Evolutionary conservation across 176 grass and related monocot species (phyloP), one percentile per base, ranked within the genome.

Genomic region (Musa troglodytarum): DNA sequence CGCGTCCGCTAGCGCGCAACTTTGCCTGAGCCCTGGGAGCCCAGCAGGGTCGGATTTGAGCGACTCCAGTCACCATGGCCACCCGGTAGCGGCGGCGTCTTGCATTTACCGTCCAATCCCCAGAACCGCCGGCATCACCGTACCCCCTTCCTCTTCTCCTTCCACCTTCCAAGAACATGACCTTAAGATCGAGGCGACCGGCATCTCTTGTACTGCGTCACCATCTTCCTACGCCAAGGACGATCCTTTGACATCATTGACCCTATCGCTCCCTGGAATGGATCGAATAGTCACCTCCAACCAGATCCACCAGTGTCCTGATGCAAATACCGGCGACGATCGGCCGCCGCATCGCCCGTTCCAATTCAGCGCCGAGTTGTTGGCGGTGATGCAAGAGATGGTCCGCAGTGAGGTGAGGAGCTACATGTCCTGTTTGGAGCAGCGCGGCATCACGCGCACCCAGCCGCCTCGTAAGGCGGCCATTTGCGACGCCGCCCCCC

Each of bases 341-440:
- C 74, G 11, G 0, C 57, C 17, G 57, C 57, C 17, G 57, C 57
- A 4, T 3, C 16, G 14, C 8, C 24, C 29, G 16, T 75, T 81
- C 50, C 79, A 77, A 0, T 92, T 89, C 68, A 83, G 14, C 57
- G 17, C 57, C 15, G 87, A 96, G 50, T 87, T 92, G 75, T 65
- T 89, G 69, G 61, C 83, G 0, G 79, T 88, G 87, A 87, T 96
- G 89, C 87, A 89, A 68, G 89, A 89, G 69, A 96, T 96, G 92
- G 88, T 96, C 80, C 89, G 89, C 28, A 89, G 76, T 52, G 92
- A 96, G 78, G 92, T 96, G 71, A 76, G 82, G 67, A 96, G 90
- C 79, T 96, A 96, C 87, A 88, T 96, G 88, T 80, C 80, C 25
- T 83, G 83, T 2, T 26, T 83, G 20, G 80, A 81, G 34, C 72